phyloP scores from a whole-genome alignment of 768 basidiomycete genomes.

The Mrakia blollopis region DNA sequence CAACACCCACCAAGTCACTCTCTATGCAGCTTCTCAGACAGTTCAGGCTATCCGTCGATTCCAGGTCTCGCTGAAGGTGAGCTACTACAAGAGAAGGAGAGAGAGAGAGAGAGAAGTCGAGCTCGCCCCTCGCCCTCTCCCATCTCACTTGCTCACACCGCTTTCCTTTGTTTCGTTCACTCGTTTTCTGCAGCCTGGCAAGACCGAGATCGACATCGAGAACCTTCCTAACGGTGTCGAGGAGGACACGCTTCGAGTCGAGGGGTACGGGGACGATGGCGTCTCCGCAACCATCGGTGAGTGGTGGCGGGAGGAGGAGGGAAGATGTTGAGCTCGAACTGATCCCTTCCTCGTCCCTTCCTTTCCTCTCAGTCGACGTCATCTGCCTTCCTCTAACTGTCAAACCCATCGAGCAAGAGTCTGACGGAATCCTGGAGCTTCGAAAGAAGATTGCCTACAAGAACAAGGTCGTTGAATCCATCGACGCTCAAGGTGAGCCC shows the following conservation, averaged over 20 bases:
- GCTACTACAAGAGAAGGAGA: not conserved
- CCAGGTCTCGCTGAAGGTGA: constrained; percentile 5
- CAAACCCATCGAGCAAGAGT: not conserved
- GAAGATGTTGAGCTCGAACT: not conserved
- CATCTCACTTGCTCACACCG: constrained; percentile 9
- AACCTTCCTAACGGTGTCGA: constrained; percentile 5
- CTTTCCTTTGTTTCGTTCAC: not conserved
- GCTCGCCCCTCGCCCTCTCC: not conserved
- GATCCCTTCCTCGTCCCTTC: not conserved
- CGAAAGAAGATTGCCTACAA: constrained; percentile 12
- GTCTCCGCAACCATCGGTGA: constrained; percentile 14
- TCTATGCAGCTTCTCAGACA: not conserved
- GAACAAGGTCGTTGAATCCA: not conserved
- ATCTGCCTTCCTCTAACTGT: not conserved
- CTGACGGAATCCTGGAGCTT: not conserved
- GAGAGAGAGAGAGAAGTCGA: too few species aligned
- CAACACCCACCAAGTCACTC: not conserved
- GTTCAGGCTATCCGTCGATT: constrained; percentile 6
- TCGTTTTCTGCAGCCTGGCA: not conserved
- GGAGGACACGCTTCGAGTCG: constrained; percentile 7
- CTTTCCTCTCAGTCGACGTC: not conserved
- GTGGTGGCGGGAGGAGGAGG: not conserved
- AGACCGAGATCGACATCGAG: constrained; percentile 1
- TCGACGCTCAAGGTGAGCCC: not conserved
- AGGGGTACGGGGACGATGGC: not conserved